Evolutionary conservation across 2,329 filamentous ascomycete genomes (phyloP).

Genomic region (Aureobasidium leucospermi): DNA sequence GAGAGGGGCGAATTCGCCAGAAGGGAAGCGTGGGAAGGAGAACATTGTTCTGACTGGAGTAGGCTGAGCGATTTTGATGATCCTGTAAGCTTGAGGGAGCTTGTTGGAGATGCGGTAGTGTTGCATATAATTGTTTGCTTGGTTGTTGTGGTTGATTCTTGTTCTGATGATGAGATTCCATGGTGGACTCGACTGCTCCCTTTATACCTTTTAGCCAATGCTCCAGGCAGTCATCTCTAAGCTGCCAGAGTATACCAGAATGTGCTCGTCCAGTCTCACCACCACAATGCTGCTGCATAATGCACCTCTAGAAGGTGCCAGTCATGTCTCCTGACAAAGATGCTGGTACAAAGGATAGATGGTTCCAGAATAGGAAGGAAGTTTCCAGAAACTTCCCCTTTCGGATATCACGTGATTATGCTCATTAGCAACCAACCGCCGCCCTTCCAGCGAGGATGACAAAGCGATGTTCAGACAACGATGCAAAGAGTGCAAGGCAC

Average conservation of each 20-base stretch:
- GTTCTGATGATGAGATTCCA: conserved; percentile 20
- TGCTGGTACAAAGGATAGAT: conserved; percentile 28
- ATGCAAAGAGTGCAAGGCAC: too few relatives aligned
- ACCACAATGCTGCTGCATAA: background rate
- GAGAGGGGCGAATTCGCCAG: conserved; percentile 32
- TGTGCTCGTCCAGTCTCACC: background rate
- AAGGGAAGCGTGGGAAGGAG: conserved; percentile 27
- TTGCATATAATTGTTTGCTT: conserved; percentile 21
- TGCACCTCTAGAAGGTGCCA: conserved; percentile 4
- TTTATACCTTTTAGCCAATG: conserved; percentile 7
- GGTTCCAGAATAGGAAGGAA: conserved; percentile 26
- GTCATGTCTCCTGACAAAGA: conserved; percentile 2
- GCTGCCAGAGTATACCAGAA: conserved; percentile 4
- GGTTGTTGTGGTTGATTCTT: conserved; percentile 17
- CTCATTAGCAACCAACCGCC: background rate
- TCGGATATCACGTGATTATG: background rate
- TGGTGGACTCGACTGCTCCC: background rate
- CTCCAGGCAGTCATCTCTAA: background rate
- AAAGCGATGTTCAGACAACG: background rate
- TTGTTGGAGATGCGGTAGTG: conserved; percentile 20
- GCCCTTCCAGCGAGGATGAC: background rate
- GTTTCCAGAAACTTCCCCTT: conserved; percentile 13
- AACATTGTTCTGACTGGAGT: conserved; percentile 28
- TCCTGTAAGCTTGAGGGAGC: conserved; percentile 24
- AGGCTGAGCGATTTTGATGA: conserved; percentile 21